Conservation (phyloP, 1,139 yeast genomes). For the Magnusiomyces paraingens region DNA sequence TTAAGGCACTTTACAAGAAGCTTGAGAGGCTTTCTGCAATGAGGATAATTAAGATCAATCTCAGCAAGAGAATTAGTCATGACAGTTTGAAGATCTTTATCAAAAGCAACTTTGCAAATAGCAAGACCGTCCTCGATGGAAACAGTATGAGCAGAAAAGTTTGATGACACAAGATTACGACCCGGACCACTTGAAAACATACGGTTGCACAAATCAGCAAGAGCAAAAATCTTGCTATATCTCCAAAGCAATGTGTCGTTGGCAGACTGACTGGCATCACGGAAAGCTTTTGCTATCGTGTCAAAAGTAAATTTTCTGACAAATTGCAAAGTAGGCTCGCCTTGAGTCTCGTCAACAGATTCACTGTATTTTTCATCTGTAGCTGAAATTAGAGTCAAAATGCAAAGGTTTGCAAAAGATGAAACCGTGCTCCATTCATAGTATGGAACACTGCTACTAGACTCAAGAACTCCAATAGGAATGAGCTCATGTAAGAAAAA, state of each 20-base stretch:
- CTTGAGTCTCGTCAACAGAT: conserved; percentile 34
- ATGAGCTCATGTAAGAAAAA: conserved; percentile 69
- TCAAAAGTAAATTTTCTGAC: conserved; percentile 73
- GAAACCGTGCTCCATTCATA: conserved; percentile 39
- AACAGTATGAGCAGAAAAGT: conserved; percentile 36
- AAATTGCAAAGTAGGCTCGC: conserved; percentile 63
- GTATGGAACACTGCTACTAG: conserved; percentile 18
- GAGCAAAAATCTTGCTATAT: conserved; percentile 50
- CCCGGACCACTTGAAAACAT: conserved; percentile 23
- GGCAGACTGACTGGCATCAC: conserved; percentile 39
- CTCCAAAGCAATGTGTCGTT: conserved; percentile 34
- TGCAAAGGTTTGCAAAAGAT: conserved; percentile 42
- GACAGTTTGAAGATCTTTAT: conserved; percentile 54
- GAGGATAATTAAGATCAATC: conserved; percentile 67
- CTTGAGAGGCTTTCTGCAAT: conserved; percentile 51
- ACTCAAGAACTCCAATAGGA: conserved; percentile 44
- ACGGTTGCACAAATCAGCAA: conserved; percentile 45
- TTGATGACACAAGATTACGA: conserved; percentile 21
- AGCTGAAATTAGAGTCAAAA: conserved; percentile 43
- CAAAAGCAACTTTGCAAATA: conserved; percentile 59
- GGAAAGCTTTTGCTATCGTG: conserved; percentile 54
- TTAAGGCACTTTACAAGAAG: conserved; percentile 56
- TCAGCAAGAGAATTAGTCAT: conserved; percentile 54
- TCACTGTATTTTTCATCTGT: conserved; percentile 29
- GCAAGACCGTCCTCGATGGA: conserved; percentile 48